Evolutionary conservation across 2,329 filamentous ascomycete species (phyloP), one percentile per base, ranked within the genome.

Genomic region (Calonectria pteridis): DNA sequence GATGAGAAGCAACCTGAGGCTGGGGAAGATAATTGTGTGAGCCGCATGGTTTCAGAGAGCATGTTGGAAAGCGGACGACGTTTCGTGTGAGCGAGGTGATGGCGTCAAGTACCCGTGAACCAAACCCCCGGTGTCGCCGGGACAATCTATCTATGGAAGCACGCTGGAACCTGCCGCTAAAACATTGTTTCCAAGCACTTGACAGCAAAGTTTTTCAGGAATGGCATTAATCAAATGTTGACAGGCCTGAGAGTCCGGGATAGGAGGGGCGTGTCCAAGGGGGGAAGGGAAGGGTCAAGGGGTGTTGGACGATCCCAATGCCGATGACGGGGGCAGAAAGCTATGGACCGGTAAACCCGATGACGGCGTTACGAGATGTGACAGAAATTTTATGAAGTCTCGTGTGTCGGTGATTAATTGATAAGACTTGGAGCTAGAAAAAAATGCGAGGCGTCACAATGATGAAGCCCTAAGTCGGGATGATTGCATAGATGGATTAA

Each of bases 371-470:
- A 37, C 20, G 16, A 59, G 33, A 33, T 35, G 55, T 37, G 31
- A 59, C 33, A 9, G 55, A 59, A 59, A 20, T 13, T 37, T 59
- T 59, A 13, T 26, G 5, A 16, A 14, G 13, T 31, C 55, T 37
- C n/a, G 55, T 59, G 55, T 58, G 29, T n/a, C n/a, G n/a, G 55
- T 26, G 31, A 37, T 59, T 59, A 59, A 59, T 59, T 59, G 53
- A 58, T 14, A 16, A 37, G 31, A 31, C 20, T 23, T 46, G 20
- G 40, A 11, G n/a, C 5, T 4, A 53, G 31, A 31, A 29, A 18
- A 51, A 51, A 51, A 16, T 31, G 18, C 31, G 50, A 53, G 50
- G 50, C 7, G 50, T 53, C 50, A 53, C 28, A 18, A 53, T 20
- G 28, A n/a, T 28, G 28, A 49, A 28, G 26, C 20, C 16, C 16